Percentiles rank a stretch among this genome's conserved stretches.
Conservation (phyloP, 768 basidiomycete species). For the Hirschioporus abietinus region DNA sequence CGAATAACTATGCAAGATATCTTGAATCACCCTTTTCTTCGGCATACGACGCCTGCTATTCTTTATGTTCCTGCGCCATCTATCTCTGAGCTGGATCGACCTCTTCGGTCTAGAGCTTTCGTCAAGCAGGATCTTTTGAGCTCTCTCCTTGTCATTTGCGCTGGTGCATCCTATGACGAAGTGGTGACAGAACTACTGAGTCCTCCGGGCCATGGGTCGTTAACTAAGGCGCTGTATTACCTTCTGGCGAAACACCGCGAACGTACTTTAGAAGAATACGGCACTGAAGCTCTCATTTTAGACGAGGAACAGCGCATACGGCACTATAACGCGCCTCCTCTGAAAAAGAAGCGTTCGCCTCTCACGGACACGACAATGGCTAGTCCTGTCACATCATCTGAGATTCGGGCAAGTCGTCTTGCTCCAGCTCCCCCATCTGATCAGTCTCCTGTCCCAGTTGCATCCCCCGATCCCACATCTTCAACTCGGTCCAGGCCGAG, state of each 20-base stretch:
- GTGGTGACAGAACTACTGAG: conserved; percentile 67
- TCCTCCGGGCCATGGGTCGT: conserved; percentile 60
- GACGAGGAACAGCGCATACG: conserved; percentile 26
- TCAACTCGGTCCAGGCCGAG: conserved; percentile 8
- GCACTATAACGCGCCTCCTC: conserved; percentile 10
- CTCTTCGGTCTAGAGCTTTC: conserved; percentile 58
- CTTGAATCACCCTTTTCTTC: conserved; percentile 79
- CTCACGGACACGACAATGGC: conserved; percentile 11
- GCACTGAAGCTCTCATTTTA: conserved; percentile 30
- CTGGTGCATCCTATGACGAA: conserved; percentile 52
- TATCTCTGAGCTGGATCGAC: conserved; percentile 52
- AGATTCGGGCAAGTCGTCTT: conserved; percentile 22
- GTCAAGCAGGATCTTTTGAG: conserved; percentile 75
- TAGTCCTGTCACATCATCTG: conserved; percentile 10
- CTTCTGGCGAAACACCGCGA: conserved; percentile 74
- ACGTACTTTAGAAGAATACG: conserved; percentile 49
- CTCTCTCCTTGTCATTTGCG: conserved; percentile 82
- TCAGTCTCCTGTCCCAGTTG: conserved; percentile 26
- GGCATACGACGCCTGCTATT: conserved; percentile 44
- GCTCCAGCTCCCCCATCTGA: conserved; percentile 23
- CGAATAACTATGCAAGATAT: conserved; percentile 87
- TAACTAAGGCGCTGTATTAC: conserved; percentile 88
- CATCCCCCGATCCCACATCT: conserved; percentile 14
- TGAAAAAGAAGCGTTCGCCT: conserved; percentile 10
- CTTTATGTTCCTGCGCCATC: conserved; percentile 36